Conservation (phyloP, 2,329 filamentous ascomycete species). For the Pezicula carpinea region DNA sequence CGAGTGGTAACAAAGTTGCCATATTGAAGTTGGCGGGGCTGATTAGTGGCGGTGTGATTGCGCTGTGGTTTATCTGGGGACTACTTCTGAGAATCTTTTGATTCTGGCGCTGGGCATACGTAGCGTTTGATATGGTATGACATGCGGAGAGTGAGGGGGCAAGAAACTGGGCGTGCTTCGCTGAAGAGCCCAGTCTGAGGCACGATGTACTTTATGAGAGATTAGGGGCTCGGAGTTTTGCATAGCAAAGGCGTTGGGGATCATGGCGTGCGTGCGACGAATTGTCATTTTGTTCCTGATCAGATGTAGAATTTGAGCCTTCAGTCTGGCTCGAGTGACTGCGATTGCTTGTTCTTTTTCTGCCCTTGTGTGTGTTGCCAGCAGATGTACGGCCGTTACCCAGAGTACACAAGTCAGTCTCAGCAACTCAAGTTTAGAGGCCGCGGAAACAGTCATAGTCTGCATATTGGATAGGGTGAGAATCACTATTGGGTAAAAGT, state of each 20-base stretch:
- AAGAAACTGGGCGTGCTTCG: not conserved
- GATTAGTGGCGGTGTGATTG: constrained; percentile 64
- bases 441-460: too few relatives aligned
- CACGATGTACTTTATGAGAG: not conserved
- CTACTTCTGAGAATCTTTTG: constrained; percentile 30
- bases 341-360: too few relatives aligned
- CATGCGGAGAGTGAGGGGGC: not conserved
- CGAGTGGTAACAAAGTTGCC: constrained; percentile 83
- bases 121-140: not conserved
- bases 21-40: constrained; percentile 87
- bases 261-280: too few relatives aligned
- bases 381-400: too few relatives aligned
- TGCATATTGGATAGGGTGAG: too few relatives aligned
- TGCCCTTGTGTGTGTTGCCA: too few relatives aligned
- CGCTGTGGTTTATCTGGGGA: constrained; percentile 58
- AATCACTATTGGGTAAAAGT: too few relatives aligned
- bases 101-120: not conserved
- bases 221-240: constrained; percentile 6
- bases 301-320: not conserved
- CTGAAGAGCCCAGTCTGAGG: not conserved
- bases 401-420: too few relatives aligned
- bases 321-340: too few relatives aligned
- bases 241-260: constrained; percentile 27
- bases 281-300: not conserved
- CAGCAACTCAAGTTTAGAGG: too few relatives aligned